Evolutionary conservation across 2,329 filamentous ascomycete genomes (phyloP).

Genomic region (Sphaerulina musiva): DNA sequence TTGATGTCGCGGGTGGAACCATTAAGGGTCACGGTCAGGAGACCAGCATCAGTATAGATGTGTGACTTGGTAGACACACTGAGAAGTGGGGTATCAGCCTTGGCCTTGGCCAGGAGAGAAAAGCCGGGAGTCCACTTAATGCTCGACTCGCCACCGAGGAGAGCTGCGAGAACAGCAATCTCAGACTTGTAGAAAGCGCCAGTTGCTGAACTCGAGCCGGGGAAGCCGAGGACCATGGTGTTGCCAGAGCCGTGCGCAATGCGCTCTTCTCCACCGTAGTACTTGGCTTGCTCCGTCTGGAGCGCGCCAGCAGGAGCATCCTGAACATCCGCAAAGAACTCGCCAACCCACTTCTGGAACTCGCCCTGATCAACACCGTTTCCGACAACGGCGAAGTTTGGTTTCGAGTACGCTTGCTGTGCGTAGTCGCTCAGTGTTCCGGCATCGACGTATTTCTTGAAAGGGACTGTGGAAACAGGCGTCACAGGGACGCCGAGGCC

Average conservation of each 20-base stretch:
- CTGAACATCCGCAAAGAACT: constrained; percentile 77
- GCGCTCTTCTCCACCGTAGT: constrained; percentile 92
- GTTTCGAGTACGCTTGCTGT: constrained; percentile 72
- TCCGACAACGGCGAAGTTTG: constrained; percentile 84
- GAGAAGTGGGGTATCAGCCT: constrained; percentile 59
- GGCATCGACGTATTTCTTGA: constrained; percentile 74
- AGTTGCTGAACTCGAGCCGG: constrained; percentile 71
- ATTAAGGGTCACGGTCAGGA: constrained; percentile 74
- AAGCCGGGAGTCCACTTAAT: constrained; percentile 97
- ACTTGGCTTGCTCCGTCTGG: constrained; percentile 64
- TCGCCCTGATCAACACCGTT: constrained; percentile 74
- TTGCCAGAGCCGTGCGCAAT: constrained; percentile 71
- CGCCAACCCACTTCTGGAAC: constrained; percentile 80
- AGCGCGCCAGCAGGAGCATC: constrained; percentile 47
- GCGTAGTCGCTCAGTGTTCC: constrained; percentile 70
- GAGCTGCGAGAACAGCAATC: constrained; percentile 74
- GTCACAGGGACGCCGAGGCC: constrained; percentile 77
- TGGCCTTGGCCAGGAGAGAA: constrained; percentile 77
- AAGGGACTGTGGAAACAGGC: constrained; percentile 63
- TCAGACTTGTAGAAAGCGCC: constrained; percentile 78
- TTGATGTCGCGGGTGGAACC: constrained; percentile 68
- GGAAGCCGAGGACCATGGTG: constrained; percentile 84
- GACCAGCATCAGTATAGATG: constrained; percentile 88
- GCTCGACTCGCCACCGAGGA: constrained; percentile 81
- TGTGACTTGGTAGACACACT: constrained; percentile 68